These are phyloP conservation scores for Larix kaempferi DNA, from an alignment of 75 land plant genomes.

Conservation along the genomic window DNA sequence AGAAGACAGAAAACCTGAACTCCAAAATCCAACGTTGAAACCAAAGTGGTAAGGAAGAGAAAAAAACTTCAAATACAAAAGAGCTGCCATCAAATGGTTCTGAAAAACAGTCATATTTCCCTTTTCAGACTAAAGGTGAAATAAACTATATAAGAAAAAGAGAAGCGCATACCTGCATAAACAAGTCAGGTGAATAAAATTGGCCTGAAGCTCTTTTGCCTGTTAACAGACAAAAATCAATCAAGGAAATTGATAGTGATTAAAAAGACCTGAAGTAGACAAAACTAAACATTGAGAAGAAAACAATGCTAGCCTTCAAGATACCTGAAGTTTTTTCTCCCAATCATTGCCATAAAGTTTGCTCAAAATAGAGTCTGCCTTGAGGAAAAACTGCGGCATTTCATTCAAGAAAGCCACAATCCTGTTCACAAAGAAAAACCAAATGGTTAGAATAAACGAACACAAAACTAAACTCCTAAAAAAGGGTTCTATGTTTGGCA, in stretches of 20 bases:
- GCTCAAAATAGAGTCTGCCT: constrained; percentile 48
- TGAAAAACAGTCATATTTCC: not conserved
- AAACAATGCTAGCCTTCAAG: not conserved
- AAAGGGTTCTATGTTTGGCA: not conserved
- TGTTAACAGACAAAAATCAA: constrained; percentile 19
- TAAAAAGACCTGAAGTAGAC: not conserved
- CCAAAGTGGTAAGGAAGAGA: not conserved
- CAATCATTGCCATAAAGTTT: constrained; percentile 71
- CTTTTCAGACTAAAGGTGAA: not conserved
- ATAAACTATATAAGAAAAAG: constrained; percentile 1
- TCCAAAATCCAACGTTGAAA: not conserved
- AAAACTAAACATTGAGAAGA: constrained; percentile 2
- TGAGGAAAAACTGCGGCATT: constrained; percentile 76
- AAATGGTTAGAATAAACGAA: not conserved
- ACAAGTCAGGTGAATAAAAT: constrained; percentile 69
- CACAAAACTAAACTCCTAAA: not conserved
- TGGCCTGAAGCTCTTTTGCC: constrained; percentile 78
- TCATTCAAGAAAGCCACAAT: constrained; percentile 82
- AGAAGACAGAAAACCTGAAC: not conserved
- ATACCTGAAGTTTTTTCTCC: constrained; percentile 91
- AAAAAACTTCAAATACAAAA: not conserved
- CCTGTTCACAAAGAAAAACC: constrained; percentile 27
- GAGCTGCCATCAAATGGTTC: not conserved
- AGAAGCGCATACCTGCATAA: constrained; percentile 65
- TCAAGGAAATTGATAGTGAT: not conserved